phyloP scores from a whole-genome alignment of 352 stramenopile species.

The Sclerospora graminicola region DNA sequence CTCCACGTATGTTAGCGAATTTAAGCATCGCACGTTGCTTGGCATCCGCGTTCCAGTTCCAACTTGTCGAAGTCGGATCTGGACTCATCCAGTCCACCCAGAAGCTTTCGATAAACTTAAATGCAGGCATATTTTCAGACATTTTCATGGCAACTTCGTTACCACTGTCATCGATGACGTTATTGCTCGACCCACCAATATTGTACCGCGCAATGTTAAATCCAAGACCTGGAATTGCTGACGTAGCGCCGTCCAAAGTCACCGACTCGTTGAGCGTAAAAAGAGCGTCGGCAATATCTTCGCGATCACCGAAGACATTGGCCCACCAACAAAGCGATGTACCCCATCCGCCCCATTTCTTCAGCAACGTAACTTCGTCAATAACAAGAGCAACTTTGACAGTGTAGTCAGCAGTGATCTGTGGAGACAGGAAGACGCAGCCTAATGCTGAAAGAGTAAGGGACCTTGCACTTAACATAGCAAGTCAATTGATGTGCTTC shows the following conservation, averaged over 20 bases:
- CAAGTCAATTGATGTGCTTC: too few species aligned
- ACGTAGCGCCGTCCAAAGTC: conserved; percentile 10
- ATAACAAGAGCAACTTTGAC: too few species aligned
- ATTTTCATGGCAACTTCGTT: conserved; percentile 31
- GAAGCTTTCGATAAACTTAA: conserved; percentile 45
- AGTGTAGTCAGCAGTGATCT: conserved; percentile 8
- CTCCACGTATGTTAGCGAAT: conserved; percentile 27
- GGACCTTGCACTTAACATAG: too few species aligned
- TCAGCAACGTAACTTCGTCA: neutral
- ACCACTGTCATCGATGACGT: conserved; percentile 30
- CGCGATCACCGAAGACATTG: conserved; percentile 45
- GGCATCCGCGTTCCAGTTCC: conserved; percentile 35
- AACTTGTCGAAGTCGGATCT: conserved; percentile 28
- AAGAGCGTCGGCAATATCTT: conserved; percentile 40
- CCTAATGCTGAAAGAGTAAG: too few species aligned
- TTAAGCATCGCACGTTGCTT: conserved; percentile 35
- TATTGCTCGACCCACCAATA: conserved; percentile 32
- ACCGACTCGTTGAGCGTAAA: conserved; percentile 39
- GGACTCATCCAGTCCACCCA: conserved; percentile 42
- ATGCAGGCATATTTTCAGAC: conserved; percentile 37
- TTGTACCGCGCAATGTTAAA: conserved; percentile 64
- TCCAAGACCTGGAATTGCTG: conserved; percentile 26
- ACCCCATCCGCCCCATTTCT: conserved; percentile 44
- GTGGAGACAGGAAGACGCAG: neutral
- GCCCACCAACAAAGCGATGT: conserved; percentile 57